Conservation (phyloP, 208 protist species). For the Acanthamoeba culbertsoni region DNA sequence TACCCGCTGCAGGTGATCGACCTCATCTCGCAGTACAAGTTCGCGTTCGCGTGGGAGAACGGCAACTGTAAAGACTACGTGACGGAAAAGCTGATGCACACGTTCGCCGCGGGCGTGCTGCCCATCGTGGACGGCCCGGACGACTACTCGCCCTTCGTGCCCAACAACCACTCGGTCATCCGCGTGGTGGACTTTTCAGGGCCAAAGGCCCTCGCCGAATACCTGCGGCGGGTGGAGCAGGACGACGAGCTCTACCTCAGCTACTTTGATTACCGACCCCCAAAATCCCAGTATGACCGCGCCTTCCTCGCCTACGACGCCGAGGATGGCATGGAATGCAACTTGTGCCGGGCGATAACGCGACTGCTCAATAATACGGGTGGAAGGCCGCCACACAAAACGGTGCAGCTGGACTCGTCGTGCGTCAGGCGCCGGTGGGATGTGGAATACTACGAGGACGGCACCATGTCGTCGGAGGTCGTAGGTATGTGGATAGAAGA, state of each 20-base stretch:
- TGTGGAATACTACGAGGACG: not conserved
- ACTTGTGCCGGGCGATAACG: not conserved
- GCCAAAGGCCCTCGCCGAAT: slow-evolving; percentile 64
- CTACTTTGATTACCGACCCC: slow-evolving; percentile 65
- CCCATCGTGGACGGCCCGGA: slow-evolving; percentile 27
- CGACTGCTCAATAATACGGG: not conserved
- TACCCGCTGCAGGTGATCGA: not conserved
- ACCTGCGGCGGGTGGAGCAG: slow-evolving; percentile 65
- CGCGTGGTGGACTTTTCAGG: slow-evolving; percentile 64
- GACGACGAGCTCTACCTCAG: slow-evolving; percentile 65
- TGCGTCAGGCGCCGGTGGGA: not conserved
- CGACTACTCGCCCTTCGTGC: slow-evolving; percentile 47
- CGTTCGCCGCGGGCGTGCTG: not conserved
- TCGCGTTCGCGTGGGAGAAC: slow-evolving; percentile 54
- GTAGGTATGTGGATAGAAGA: not conserved
- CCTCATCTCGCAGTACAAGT: slow-evolving; percentile 45
- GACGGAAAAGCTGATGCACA: slow-evolving; percentile 59
- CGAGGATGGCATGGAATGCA: not conserved
- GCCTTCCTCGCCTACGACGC: not conserved
- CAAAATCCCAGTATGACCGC: not conserved
- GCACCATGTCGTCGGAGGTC: not conserved
- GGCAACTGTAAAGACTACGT: slow-evolving; percentile 56
- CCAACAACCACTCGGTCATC: slow-evolving; percentile 68
- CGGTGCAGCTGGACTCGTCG: not conserved
- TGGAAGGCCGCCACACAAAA: not conserved